phyloP scores from a whole-genome alignment of 2,329 filamentous ascomycete species.

The Ceratocystis ficicola region DNA sequence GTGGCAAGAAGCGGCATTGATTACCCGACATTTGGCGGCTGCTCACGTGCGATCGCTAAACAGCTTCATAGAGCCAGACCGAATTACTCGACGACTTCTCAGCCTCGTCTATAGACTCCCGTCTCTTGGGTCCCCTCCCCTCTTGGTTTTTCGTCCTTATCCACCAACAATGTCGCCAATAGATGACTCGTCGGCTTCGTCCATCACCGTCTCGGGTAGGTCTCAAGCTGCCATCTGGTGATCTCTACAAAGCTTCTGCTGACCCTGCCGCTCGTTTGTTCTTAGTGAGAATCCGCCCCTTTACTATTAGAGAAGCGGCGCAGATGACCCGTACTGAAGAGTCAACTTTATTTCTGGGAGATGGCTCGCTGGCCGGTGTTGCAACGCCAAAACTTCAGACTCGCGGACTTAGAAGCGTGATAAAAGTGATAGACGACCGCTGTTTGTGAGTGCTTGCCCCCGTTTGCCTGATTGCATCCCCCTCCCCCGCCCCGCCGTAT shows the following conservation, averaged over 20 bases:
- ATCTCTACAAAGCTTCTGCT: background rate
- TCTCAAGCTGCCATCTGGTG: background rate
- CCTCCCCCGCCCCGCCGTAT: too few relatives aligned
- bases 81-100: background rate
- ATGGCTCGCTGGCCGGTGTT: conserved; percentile 81
- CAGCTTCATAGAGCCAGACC: too few relatives aligned
- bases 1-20: background rate
- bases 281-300: conserved; percentile 56
- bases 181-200: conserved; percentile 40
- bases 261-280: background rate
- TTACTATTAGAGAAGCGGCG: conserved; percentile 84
- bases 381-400: conserved; percentile 74
- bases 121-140: background rate
- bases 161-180: conserved; percentile 17
- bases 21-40: background rate
- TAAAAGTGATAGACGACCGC: conserved; percentile 92
- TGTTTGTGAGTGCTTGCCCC: conserved; percentile 76
- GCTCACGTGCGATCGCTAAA: too few relatives aligned
- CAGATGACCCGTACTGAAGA: conserved; percentile 75
- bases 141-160: background rate
- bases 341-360: conserved; percentile 82
- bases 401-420: conserved; percentile 77
- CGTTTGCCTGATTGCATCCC: too few relatives aligned
- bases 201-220: conserved; percentile 48
- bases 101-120: background rate